Percentiles rank a stretch among this genome's conserved stretches.
Conservation (phyloP, 305 asterid species). For the Fraxinus albicans region DNA sequence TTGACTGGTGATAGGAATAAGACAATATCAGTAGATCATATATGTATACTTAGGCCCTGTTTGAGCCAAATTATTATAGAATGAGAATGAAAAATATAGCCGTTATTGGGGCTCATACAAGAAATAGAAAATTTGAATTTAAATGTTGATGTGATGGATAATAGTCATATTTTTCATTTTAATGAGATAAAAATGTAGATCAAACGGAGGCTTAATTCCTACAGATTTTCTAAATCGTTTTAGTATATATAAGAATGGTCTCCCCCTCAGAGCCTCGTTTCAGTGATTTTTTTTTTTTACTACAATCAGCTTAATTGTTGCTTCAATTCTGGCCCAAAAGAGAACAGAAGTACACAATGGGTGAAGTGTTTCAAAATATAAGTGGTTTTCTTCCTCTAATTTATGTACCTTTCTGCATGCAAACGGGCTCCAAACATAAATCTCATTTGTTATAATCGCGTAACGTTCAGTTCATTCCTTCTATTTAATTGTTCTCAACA, state of each 20-base stretch:
- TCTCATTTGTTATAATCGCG: not conserved
- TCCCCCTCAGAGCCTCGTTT: not conserved
- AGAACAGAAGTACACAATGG: not conserved
- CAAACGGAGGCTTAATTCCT: not conserved
- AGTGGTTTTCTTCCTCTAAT: not conserved
- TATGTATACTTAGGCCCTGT: not conserved
- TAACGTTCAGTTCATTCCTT: not conserved
- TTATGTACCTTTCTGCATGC: not conserved
- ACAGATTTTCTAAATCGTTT: not conserved
- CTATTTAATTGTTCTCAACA: conserved; percentile 3
- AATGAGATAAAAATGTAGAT: too few relatives aligned
- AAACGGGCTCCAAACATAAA: conserved; percentile 4
- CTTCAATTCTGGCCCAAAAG: not conserved
- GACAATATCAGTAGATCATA: not conserved
- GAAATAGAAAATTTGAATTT: too few relatives aligned
- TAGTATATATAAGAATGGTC: not conserved
- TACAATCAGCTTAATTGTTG: not conserved
- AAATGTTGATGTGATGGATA: too few relatives aligned
- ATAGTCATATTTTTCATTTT: too few relatives aligned
- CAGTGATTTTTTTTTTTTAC: not conserved
- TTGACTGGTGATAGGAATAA: not conserved
- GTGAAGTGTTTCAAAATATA: not conserved
- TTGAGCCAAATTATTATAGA: too few relatives aligned
- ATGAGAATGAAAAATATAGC: too few relatives aligned
- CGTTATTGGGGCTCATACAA: too few relatives aligned